Percentiles rank a stretch among this genome's conserved stretches.
Conservation (phyloP, 192 early-diverging fungal genomes). For the Kappamyces sp. region DNA sequence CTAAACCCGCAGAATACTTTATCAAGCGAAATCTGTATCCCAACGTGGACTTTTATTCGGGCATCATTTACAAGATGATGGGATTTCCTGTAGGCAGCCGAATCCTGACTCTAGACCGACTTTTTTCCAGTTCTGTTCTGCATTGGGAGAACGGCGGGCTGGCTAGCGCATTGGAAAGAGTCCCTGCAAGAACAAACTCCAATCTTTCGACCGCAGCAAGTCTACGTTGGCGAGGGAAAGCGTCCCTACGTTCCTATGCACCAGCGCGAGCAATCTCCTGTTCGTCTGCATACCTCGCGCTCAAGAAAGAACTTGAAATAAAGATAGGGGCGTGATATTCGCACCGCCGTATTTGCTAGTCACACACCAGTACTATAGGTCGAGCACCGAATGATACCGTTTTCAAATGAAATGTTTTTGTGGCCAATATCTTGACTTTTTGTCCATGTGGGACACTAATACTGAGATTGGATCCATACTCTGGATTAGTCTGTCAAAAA, state of each 20-base stretch:
- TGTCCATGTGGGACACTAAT: too few species aligned
- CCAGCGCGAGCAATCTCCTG: not conserved
- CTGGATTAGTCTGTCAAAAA: too few species aligned
- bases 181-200: conserved; percentile 47
- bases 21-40: conserved; percentile 52
- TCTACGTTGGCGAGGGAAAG: conserved; percentile 46
- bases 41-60: conserved; percentile 49
- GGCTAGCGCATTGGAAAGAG: conserved; percentile 52
- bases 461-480: too few species aligned
- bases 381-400: too few species aligned
- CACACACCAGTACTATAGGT: too few species aligned
- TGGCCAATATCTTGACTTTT: too few species aligned
- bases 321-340: too few species aligned
- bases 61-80: conserved; percentile 43
- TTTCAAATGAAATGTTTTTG: too few species aligned
- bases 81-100: conserved; percentile 34
- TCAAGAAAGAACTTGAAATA: too few species aligned
- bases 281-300: too few species aligned
- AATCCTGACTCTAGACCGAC: conserved; percentile 48
- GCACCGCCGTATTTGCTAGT: too few species aligned
- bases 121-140: conserved; percentile 58
- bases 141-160: conserved; percentile 41
- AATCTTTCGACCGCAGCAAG: conserved; percentile 61
- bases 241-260: conserved; percentile 22
- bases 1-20: conserved; percentile 37